Base-by-base conservation (phyloP, 2,329 filamentous ascomycete genomes). In the Ampelomyces quisqualis region DNA sequence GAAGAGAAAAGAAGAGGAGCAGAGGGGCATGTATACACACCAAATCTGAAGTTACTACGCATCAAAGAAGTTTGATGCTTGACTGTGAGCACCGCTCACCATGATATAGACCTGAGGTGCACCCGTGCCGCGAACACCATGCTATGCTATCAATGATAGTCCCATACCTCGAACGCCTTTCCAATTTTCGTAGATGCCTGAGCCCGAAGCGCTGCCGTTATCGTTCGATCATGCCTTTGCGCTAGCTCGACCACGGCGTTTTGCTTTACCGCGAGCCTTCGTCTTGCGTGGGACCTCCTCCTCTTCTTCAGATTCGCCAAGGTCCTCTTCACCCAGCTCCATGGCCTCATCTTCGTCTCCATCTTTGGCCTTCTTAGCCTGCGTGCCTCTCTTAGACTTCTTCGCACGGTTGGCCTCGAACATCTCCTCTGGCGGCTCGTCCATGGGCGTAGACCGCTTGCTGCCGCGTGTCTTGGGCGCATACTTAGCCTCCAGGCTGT, bases 401-500 rank as follows among this genome's bases (percentile, higher is more conserved):
- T 65, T 65, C 4, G 44, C 41, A 13, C 54, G 51, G 7, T 54
- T 70, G 20, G 65, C 66, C 38, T 60, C 51, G 38, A 83, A 83
- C 10, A 77, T 76, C 46, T 86, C 84, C 54, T 89, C 84, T 1
- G 79, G 74, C 18, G 78, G 79, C 59, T 81, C 78, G 37, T 78
- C 76, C 51, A 65, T 68, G 39, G 60, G 65, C 37, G 51, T 46
- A 31, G 57, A 47, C 51, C 70, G 74, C 23, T 70, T 73, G 56
- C 78, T 80, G 40, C 68, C 71, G 47, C 65, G 69, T 52, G 53
- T 43, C 40, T 63, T 64, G 14, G 60, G 56, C 31, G 65, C 63
- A 21, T 68, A 69, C 43, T 64, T 64, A 6, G 60, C 60, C 39
- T 67, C 63, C 1, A 69, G 45, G 4, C 57, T 35, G 18, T 64